Evolutionary conservation across 2,329 filamentous ascomycete species (phyloP), one percentile per base, ranked within the genome.

Genomic region (Zasmidium citrigriseum): DNA sequence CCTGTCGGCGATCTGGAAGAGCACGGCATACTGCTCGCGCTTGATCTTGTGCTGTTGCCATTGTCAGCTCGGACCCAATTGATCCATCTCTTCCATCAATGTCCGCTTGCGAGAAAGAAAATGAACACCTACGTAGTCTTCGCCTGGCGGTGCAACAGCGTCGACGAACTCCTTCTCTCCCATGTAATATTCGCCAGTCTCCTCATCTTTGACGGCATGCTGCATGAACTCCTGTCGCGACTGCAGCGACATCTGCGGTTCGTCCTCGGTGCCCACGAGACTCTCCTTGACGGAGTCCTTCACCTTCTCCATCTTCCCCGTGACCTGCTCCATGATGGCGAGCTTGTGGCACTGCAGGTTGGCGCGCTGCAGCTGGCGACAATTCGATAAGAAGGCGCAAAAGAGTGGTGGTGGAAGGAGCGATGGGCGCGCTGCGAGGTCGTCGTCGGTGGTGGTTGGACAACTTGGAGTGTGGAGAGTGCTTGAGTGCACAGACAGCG

Each of bases 11-110:
- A 99, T 89, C 64, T 83, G 82, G 78, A 99, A 99, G 49, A 99
- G 89, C 71, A 99, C 89, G 53, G 88, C 88, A 77, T 97, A 99
- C 76, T 98, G 95, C 68, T 96, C 90, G 67, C 93, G 88, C 78
- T 92, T 91, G 81, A 99, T 98, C 78, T 99, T 99, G 82, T 96
- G 93, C 93, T 98, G 72, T 66, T 64, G 46, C 7, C 12, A 25
- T 23, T 47, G 57, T 67, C 61, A 64, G 64, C 57, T 29, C 51
- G 38, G 18, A 29, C 34, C 34, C 27, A 44, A 25, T 9, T 18
- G 23, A 27, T 12, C 22, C 47, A 24, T 27, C 22, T 18, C 22
- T 12, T 25, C 16, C 22, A 49, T 49, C n/a, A 18, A 27, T 27
- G 21, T 4, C 24, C 5, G 9, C 9, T 20, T 7, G 4, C 16